These are phyloP conservation scores for Saccharomycopsis crataegensis DNA, from an alignment of 1,139 yeast species.

Conservation along the genomic window DNA sequence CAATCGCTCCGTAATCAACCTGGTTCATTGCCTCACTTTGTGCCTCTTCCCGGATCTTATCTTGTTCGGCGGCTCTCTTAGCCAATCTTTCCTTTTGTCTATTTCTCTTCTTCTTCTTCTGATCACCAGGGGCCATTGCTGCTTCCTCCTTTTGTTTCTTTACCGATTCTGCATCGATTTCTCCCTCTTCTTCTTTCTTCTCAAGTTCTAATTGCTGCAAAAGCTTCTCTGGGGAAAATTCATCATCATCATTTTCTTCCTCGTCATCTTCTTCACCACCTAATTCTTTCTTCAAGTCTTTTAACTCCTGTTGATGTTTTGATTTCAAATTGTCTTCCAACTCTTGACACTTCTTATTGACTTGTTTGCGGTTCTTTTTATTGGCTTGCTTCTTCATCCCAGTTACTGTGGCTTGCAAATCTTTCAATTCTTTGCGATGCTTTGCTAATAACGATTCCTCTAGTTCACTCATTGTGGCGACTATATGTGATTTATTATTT, in stretches of 20 bases:
- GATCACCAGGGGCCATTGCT: constrained; percentile 9
- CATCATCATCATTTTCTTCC: constrained; percentile 34
- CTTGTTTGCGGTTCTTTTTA: constrained; percentile 63
- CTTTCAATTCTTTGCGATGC: constrained; percentile 65
- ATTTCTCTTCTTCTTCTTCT: constrained; percentile 47
- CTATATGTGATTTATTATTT: not conserved
- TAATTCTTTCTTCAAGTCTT: constrained; percentile 20
- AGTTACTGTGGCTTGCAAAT: constrained; percentile 58
- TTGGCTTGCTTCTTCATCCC: constrained; percentile 79
- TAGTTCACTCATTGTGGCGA: not conserved
- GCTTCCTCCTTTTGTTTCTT: constrained; percentile 20
- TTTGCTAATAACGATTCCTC: constrained; percentile 48
- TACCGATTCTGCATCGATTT: not conserved
- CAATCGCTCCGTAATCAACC: constrained; percentile 65
- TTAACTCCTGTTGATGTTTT: constrained; percentile 48
- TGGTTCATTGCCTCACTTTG: constrained; percentile 55
- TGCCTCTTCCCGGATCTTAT: constrained; percentile 60
- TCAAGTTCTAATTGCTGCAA: constrained; percentile 46
- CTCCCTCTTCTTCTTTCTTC: constrained; percentile 23
- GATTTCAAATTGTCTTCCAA: constrained; percentile 48
- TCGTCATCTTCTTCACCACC: constrained; percentile 22
- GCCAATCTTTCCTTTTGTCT: constrained; percentile 81
- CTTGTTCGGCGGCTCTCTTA: constrained; percentile 63
- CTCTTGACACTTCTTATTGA: constrained; percentile 46
- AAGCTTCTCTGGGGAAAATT: constrained; percentile 56